Base-by-base conservation (phyloP, 345 rosid species). In the Zanthoxylum bungeanum region DNA sequence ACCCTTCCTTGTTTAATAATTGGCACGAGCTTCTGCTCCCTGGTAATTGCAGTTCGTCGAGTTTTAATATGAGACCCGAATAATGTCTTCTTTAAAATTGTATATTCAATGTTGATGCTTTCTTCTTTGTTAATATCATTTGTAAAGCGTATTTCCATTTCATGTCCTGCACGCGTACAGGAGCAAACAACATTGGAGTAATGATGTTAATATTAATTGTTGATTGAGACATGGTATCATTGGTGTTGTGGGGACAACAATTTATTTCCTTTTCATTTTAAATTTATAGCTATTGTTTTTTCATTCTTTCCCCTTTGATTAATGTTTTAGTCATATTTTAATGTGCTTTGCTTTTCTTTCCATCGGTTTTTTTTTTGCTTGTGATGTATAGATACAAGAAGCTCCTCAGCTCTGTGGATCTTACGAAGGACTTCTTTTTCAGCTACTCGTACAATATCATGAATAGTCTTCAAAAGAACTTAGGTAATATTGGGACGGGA, bases 351-450 rank as follows among this genome's bases (percentile, higher is more conserved):
- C 70, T 56, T 28, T 74, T 71, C 72, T 66, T 69, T 68, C 63
- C 61, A 31, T 66, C 75, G 44, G 39, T 71, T 74, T 66, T 85
- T 77, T 70, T 72, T 67, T 72, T 72, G 79, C 68, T 81, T 78
- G 70, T 83, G 72, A 58, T 44, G 49, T 52, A 60, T 86, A 92
- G 99, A 88, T 95, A 92, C 93, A 95, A 92, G 93, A 92, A 89
- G 89, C 98, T 95, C 66, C 92, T 95, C 58, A 79, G 92, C 90
- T 75, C 84, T 44, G 90, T 95, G 74, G 98, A 95, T 85, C 98
- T 95, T 75, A 83, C 90, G 60, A 92, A 87, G 90, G 98, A 95
- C 88, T 95, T 90, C 93, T 90, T 87, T 86, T 95, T 87, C 84
- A 95, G 99, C 91, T 95, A 95, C 78, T 86, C 99, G 60, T 95